Percentiles rank a stretch among this genome's conserved stretches.
Evolutionary conservation across 2,329 filamentous ascomycete species (phyloP).

Genomic region (Diaporthe vaccinii): DNA sequence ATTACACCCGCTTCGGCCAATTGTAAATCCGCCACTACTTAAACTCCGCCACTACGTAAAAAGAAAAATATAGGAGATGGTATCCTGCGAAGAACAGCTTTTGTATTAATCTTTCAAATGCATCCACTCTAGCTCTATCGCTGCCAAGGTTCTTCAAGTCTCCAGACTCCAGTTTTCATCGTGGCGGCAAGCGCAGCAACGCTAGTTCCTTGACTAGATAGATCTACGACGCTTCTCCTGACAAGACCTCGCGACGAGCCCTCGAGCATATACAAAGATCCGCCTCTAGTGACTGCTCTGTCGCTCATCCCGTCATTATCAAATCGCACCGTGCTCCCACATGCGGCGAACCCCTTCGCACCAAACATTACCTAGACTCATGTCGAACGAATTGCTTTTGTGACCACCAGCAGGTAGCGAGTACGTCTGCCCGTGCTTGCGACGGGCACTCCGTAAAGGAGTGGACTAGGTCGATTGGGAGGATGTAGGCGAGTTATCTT

Average conservation of each 20-base stretch:
- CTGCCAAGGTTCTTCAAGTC: background rate
- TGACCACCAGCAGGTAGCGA: no score
- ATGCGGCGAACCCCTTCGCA: background rate
- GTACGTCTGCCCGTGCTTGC: background rate
- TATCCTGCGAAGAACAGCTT: background rate
- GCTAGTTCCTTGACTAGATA: background rate
- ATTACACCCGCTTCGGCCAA: background rate
- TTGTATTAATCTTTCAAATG: slow-evolving; percentile 10
- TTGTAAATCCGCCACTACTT: background rate
- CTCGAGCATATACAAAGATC: background rate
- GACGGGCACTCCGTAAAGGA: background rate
- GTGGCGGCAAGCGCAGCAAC: background rate
- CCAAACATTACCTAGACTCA: background rate
- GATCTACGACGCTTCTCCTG: background rate
- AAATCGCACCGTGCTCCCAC: background rate
- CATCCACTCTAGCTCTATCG: slow-evolving; percentile 28
- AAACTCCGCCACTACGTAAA: background rate
- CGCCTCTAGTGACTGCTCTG: background rate
- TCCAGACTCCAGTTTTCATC: background rate
- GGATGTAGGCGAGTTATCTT: no score
- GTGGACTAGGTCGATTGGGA: background rate
- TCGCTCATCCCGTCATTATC: background rate
- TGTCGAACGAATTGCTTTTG: background rate
- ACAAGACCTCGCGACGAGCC: background rate
- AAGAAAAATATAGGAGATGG: background rate